Evolutionary conservation across 2,329 filamentous ascomycete genomes (phyloP).

Genomic region (Fusarium lyarnte): DNA sequence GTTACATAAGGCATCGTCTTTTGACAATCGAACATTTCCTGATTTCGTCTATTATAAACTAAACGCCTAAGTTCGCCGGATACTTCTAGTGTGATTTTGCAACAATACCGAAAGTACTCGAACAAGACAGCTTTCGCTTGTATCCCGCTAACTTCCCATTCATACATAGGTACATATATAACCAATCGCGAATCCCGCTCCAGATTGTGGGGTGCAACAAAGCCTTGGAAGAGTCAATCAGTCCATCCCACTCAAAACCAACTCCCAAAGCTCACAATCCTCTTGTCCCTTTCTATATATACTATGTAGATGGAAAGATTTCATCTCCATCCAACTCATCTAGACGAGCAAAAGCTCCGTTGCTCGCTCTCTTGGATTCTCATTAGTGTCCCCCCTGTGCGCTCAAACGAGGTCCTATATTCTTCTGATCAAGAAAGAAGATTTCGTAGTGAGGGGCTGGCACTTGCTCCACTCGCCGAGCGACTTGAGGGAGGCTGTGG

Average conservation of each 20-base stretch:
- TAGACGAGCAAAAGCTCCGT: background rate
- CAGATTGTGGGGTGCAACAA: background rate
- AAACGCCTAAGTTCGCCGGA: background rate
- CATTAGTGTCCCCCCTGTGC: background rate
- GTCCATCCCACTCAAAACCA: slow-evolving; percentile 1
- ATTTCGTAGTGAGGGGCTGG: slow-evolving; percentile 79
- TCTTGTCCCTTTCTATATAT: background rate
- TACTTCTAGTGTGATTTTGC: slow-evolving; percentile 17
- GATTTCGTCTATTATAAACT: slow-evolving; percentile 19
- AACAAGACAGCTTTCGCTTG: slow-evolving; percentile 10
- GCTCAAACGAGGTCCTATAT: background rate
- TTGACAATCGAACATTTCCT: background rate
- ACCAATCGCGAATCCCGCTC: slow-evolving; percentile 21
- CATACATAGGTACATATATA: background rate
- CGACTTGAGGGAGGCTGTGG: slow-evolving; percentile 48
- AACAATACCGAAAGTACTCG: background rate
- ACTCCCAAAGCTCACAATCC: background rate
- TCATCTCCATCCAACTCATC: background rate
- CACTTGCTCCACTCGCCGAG: slow-evolving; percentile 73
- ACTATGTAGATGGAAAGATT: background rate
- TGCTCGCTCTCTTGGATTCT: background rate
- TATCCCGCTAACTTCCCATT: slow-evolving; percentile 2
- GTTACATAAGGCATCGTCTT: background rate
- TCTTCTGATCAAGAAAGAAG: slow-evolving; percentile 65
- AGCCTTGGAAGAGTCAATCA: slow-evolving; percentile 1